Conservation (phyloP, 2,329 filamentous ascomycete species). For the Alternaria hordeiaustralica region DNA sequence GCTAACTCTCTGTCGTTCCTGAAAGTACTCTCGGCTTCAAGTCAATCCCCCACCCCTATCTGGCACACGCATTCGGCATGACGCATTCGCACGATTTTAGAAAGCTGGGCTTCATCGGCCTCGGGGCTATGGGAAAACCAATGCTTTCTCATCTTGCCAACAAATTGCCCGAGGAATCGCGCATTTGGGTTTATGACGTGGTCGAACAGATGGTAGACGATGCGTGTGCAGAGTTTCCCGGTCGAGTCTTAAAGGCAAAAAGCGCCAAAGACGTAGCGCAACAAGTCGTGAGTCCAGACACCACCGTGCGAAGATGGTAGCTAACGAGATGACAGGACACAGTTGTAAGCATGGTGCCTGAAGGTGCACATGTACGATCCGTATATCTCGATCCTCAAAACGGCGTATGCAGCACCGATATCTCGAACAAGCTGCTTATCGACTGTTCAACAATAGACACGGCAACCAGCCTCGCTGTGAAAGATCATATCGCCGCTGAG, state of each 20-base stretch:
- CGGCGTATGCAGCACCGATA: slow-evolving; percentile 53
- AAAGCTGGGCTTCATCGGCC: slow-evolving; percentile 60
- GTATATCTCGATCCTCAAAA: slow-evolving; percentile 57
- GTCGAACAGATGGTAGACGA: slow-evolving; percentile 52
- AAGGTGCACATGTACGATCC: slow-evolving; percentile 58
- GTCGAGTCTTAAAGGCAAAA: slow-evolving; percentile 47
- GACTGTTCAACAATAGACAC: slow-evolving; percentile 65
- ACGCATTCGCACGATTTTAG: slow-evolving; percentile 25
- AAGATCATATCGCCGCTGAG: slow-evolving; percentile 46
- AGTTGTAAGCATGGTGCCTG: slow-evolving; percentile 62
- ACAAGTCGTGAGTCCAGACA: slow-evolving; percentile 51
- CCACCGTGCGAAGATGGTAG: background rate
- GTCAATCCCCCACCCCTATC: background rate
- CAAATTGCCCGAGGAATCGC: slow-evolving; percentile 53
- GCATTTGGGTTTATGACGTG: slow-evolving; percentile 59
- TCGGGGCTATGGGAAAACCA: slow-evolving; percentile 63
- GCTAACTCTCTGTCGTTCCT: background rate
- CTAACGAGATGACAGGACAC: slow-evolving; percentile 49
- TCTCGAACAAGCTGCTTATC: slow-evolving; percentile 57
- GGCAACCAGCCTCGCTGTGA: slow-evolving; percentile 57
- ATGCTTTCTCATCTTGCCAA: slow-evolving; percentile 60
- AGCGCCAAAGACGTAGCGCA: slow-evolving; percentile 59
- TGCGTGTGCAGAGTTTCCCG: slow-evolving; percentile 50
- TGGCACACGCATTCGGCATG: slow-evolving; percentile 22
- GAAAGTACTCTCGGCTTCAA: background rate